Evolutionary conservation across 1,284 basidiomycete genomes (phyloP), one percentile per base, ranked within the genome.

Genomic region (Ganoderma lingzhi): DNA sequence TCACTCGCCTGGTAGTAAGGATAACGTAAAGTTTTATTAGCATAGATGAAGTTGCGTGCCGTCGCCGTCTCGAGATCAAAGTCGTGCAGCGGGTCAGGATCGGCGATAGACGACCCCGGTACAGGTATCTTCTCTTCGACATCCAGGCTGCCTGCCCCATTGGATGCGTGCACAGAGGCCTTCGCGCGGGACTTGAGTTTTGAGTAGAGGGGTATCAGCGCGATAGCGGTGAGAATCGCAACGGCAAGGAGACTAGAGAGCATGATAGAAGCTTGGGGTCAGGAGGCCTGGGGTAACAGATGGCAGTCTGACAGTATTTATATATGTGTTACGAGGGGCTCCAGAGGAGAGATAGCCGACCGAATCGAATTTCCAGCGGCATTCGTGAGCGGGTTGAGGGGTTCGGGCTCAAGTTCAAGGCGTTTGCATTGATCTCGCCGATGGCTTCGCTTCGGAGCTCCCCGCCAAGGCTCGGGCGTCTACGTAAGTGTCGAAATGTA

Each of bases 41-140:
- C 80, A 70, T 82, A 81, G 42, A 82, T 69, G 71, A 80, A 80
- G 71, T 82, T 79, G 28, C 81, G 73, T 12, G 77, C 77, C 8
- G 77, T 78, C 39, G 80, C 80, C 4, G 74, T 78, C 56, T 71
- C 70, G 28, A 74, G 67, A 63, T 78, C 78, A 59, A 81, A 79
- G 17, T 78, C 73, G 23, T 66, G 58, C 66, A 79, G 69, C 12
- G 82, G 79, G 39, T 81, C 77, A 0, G 81, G 82, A 60, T 81
- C 35, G 2, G 58, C 39, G 23, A 60, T 35, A 6, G 58, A 60
- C 12, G 39, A 39, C 37, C 39, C 58, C 4, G n/a, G 45, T 3
- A 15, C 6, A 48, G 58, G 58, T n/a, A 41, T 17, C 32, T 58
- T 19, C 15, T 8, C 9, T 37, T 39, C 19, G 9, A 4, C 39